Base-by-base conservation (phyloP, 306 rosid genomes). In the Dryas octopetala region DNA sequence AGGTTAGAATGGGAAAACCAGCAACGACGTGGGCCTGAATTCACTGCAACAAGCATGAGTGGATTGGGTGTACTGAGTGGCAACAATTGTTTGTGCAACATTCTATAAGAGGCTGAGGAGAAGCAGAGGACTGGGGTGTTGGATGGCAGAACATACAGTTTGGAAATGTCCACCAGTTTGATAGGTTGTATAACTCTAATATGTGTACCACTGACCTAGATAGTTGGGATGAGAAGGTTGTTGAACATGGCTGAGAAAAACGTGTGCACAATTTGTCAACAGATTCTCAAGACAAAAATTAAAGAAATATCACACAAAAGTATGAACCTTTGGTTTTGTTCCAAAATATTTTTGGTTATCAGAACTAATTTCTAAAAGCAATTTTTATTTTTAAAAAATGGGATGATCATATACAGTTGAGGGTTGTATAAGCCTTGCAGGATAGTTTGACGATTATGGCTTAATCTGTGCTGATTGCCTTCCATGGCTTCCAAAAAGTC, bases 391-490 rank as follows among this genome's bases (percentile, higher is more conserved):
- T 5, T 8, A 38, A 65, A 23, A 49, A 50, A 41, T 9, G 13
- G 64, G 52, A 17, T 28, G 57, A 74, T 58, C 38, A 73, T 17
- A 79, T 43, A 53, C 17, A 62, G 62, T 40, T 52, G 4, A 52
- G 28, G 79, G 73, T 47, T 73, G 55, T 55, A 52, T 12, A 71
- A 79, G 82, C 80, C 97, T 86, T 89, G 92, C 99, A 90, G 86
- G 71, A 90, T 78, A 59, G 96, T 74, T 77, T 88, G 93, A 49
- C 87, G 90, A 80, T 78, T 85, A 63, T 88, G 93, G 81, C 82
- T 79, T 74, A 95, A 84, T 80, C 87, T 89, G 17, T 73, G 84
- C 81, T 95, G 97, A 87, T 95, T 95, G 73, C 81, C 82, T 75
- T 84, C 96, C 89, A 95, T 87, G 53, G 89, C 88, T 72, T 2